phyloP scores from a whole-genome alignment of 331 rosid species.

The Malus hybrid region DNA sequence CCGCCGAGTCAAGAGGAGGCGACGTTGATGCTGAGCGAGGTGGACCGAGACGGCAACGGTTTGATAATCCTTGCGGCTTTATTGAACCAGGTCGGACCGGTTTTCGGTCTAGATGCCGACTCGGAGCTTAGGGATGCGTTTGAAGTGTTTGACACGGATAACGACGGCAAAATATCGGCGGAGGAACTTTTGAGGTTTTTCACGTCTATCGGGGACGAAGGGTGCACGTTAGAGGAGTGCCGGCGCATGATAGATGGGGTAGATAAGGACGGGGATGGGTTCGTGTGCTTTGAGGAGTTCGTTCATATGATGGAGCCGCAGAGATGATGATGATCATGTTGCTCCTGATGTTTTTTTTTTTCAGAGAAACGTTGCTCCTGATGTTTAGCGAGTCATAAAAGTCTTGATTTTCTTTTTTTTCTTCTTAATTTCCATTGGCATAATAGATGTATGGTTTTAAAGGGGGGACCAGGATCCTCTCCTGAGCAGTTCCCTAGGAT shows the following conservation, averaged over 20 bases:
- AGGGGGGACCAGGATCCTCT: too few species aligned
- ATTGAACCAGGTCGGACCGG: conserved; percentile 39
- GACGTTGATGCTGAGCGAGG: conserved; percentile 55
- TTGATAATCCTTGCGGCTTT: conserved; percentile 46
- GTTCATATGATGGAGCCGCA: too few species aligned
- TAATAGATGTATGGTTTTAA: too few species aligned
- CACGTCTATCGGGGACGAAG: conserved; percentile 30
- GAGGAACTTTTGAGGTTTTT: conserved; percentile 71
- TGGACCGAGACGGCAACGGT: conserved; percentile 37
- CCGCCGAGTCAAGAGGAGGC: conserved; percentile 48
- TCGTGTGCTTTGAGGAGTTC: too few species aligned
- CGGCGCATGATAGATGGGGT: conserved; percentile 83
- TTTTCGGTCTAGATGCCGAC: conserved; percentile 6
- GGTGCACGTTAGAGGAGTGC: conserved; percentile 87
- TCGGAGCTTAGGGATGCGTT: conserved; percentile 56
- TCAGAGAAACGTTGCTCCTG: too few species aligned
- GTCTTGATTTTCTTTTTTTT: too few species aligned
- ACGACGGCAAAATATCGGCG: conserved; percentile 78
- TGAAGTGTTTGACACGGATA: conserved; percentile 62
- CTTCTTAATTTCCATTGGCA: too few species aligned
- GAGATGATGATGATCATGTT: too few species aligned
- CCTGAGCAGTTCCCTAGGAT: too few species aligned
- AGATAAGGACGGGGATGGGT: conserved; percentile 62
- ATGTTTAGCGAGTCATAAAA: too few species aligned
- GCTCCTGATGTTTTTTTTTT: too few species aligned